Evolutionary conservation across 176 grass and related monocot species (phyloP), one percentile per base, ranked within the genome.

Genomic region (Aegilops umbellulata): DNA sequence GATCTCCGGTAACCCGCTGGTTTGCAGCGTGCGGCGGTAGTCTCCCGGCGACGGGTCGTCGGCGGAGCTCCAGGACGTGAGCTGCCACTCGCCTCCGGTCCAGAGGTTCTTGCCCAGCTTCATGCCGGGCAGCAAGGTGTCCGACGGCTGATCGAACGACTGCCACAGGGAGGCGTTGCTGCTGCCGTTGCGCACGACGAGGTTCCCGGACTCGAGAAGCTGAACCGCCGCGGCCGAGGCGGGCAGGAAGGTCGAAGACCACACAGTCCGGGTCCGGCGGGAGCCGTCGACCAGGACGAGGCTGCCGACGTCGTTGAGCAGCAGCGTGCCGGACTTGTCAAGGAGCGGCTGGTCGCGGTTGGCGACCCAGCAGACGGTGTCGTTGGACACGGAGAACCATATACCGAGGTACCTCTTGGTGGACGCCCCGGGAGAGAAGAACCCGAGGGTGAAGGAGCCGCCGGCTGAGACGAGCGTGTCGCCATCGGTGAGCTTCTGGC

Each of bases 31-130:
- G 29, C 46, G 80, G 61, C 67, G 67, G 42, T 16, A 95, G 10
- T 15, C 27, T 0, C 91, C 91, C 11, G 73, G 46, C 1, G 88
- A 42, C 4, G 92, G 93, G 77, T 94, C 77, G 4, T 76, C 26
- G 12, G 62, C 13, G 4, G 72, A 41, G 1, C n/a, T 11, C 86
- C 79, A 82, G 0, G 86, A 53, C 4, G 71, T 77, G 60, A 89
- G 69, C 29, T 25, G 11, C 72, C 92, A 84, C 74, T 87, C 80
- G 15, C 35, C 39, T 1, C 89, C 80, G 24, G 7, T 91, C 85
- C 34, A 85, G 2, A 73, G 5, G 62, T 89, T 57, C 67, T 44
- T 47, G 22, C 58, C 79, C 2, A 90, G 0, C 77, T 74, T 87
- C 85, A 81, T 81, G 39, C 78, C 85, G n/a, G 78, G 3, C 1